phyloP scores from a whole-genome alignment of 352 stramenopile species.

The Globisporangium lucens region DNA sequence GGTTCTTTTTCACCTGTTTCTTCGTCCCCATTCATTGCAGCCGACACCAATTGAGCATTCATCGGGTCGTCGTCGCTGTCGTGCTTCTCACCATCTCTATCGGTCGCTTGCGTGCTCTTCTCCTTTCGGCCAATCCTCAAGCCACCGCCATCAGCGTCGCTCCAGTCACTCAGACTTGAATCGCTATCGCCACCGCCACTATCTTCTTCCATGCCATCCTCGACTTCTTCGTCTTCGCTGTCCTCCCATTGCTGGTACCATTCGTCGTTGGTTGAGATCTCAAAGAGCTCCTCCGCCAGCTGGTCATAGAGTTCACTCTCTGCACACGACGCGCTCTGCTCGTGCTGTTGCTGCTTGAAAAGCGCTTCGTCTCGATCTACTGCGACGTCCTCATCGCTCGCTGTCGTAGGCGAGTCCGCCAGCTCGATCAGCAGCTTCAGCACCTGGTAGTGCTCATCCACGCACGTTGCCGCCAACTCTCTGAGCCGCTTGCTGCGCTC shows the following conservation, averaged over 20 bases:
- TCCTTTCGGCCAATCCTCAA: not conserved
- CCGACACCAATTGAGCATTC: not conserved
- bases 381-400: slow-evolving; percentile 29
- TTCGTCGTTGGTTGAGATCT: slow-evolving; percentile 65
- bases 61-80: slow-evolving; percentile 8
- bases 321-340: slow-evolving; percentile 17
- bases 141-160: not conserved
- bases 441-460: slow-evolving; percentile 31
- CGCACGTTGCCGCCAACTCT: slow-evolving; percentile 26
- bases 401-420: slow-evolving; percentile 39
- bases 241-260: slow-evolving; percentile 62
- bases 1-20: not conserved
- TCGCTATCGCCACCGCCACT: slow-evolving; percentile 10
- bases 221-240: slow-evolving; percentile 26
- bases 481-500: slow-evolving; percentile 38
- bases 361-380: slow-evolving; percentile 23
- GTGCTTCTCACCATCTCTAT: not conserved
- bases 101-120: not conserved
- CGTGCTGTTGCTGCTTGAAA: slow-evolving; percentile 19
- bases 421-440: slow-evolving; percentile 65
- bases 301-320: slow-evolving; percentile 29
- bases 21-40: not conserved
- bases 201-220: slow-evolving; percentile 2
- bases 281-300: slow-evolving; percentile 47
- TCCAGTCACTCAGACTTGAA: not conserved